These are phyloP conservation scores for Moelleriella libera DNA, from an alignment of 2,329 filamentous ascomycete genomes.

Conservation along the genomic window DNA sequence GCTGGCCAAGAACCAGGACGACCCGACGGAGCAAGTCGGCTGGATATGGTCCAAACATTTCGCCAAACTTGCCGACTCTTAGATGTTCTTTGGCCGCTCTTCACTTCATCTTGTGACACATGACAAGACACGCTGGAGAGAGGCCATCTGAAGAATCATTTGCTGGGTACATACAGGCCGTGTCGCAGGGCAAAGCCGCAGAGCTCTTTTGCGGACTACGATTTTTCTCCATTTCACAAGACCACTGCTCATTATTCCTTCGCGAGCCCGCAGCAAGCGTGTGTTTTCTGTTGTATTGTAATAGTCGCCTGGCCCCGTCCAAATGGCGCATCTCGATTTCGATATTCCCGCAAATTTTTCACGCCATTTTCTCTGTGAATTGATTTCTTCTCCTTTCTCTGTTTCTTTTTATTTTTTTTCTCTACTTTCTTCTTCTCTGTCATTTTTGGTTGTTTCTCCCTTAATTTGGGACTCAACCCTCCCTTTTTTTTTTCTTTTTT, in stretches of 20 bases:
- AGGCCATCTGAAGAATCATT: too few species aligned
- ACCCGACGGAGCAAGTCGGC: constrained; percentile 61
- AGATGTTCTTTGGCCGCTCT: neutral
- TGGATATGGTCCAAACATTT: constrained; percentile 99
- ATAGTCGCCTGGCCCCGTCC: neutral
- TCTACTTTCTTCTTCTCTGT: neutral
- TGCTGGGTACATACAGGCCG: too few species aligned
- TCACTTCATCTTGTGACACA: neutral
- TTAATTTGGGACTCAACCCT: neutral
- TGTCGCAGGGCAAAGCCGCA: too few species aligned
- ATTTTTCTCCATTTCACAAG: too few species aligned
- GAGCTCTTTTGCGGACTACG: too few species aligned
- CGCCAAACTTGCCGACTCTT: constrained; percentile 47
- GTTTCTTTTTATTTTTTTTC: neutral
- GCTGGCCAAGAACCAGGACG: constrained; percentile 96
- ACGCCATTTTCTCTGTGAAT: too few species aligned
- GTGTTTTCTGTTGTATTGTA: neutral
- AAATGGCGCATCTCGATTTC: too few species aligned
- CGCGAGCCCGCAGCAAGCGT: too few species aligned
- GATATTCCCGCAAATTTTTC: too few species aligned
- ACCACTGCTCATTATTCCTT: too few species aligned
- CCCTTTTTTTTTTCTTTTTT: neutral
- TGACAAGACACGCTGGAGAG: too few species aligned
- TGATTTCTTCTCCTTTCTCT: neutral
- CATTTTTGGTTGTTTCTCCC: neutral